Conservation (phyloP, 257 asterid genomes). For the Craterostigma plantagineum region DNA sequence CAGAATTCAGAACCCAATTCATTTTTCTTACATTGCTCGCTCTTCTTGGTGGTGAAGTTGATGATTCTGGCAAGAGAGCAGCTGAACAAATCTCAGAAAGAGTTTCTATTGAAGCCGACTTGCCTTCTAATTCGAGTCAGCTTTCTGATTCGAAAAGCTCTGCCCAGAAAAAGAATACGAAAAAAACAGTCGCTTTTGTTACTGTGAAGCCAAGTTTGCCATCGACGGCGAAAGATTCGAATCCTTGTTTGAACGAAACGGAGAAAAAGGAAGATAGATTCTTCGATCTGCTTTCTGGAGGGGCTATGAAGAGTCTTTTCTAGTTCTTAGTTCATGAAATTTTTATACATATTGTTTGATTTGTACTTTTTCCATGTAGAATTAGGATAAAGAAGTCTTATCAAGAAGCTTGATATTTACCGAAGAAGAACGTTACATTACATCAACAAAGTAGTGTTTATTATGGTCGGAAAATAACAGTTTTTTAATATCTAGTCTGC, state of each 20-base stretch:
- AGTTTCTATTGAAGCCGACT: too few relatives aligned
- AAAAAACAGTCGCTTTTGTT: conserved; percentile 51
- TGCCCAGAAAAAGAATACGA: conserved; percentile 5
- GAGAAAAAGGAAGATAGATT: conserved; percentile 31
- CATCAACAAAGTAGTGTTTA: too few relatives aligned
- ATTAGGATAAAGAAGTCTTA: too few relatives aligned
- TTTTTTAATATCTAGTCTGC: too few relatives aligned
- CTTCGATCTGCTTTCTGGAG: conserved; percentile 35
- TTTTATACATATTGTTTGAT: too few relatives aligned
- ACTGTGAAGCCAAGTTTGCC: conserved; percentile 30
- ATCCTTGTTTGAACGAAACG: conserved; percentile 9
- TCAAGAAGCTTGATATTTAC: too few relatives aligned
- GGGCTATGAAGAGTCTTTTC: conserved; percentile 11
- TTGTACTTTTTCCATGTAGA: too few relatives aligned
- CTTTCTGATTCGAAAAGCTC: too few relatives aligned
- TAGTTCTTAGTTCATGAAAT: too few relatives aligned
- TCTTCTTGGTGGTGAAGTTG: conserved; percentile 12
- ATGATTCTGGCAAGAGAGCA: conserved; percentile 15
- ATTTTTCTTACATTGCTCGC: conserved; percentile 1
- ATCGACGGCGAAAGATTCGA: conserved; percentile 15
- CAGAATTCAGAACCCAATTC: background rate
- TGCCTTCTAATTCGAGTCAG: too few relatives aligned
- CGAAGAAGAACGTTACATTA: too few relatives aligned
- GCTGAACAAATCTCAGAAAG: conserved; percentile 11
- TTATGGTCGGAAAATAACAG: too few relatives aligned